Base-by-base conservation (phyloP, 2,329 filamentous ascomycete species). In the Penicillium sclerotiorum region DNA sequence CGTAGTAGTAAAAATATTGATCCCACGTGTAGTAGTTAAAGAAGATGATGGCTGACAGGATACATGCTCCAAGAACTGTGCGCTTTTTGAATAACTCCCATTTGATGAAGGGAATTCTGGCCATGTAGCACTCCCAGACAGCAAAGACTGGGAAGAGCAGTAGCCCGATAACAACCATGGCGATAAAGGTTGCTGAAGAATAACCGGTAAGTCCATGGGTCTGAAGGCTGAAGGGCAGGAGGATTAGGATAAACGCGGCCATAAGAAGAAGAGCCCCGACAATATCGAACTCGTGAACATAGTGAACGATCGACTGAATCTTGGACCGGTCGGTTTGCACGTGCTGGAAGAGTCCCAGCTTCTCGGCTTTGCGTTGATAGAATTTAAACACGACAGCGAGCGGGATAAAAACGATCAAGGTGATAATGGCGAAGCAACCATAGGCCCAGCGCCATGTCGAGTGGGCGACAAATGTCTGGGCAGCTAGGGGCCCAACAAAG, bases 401-500 rank as follows among this genome's bases (percentile, higher is more conserved):
- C 0, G 85, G 85, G 7, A 80, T 28, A 6, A 77, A 78, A 25
- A 82, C 73, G 42, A 77, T 63, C 0, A 83, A 82, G 4, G 80
- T 76, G 51, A 87, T 73, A 48, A 88, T 83, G 32, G 78, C 73
- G 60, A 86, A 87, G 20, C 74, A 71, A 25, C 82, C 84, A 59
- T 81, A 87, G 0, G 74, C 82, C 85, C 84, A 88, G 21, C 82
- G 77, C 78, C 80, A 87, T 17, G 76, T 78, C 9, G 77, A 72
- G 0, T 73, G 72, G 0, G 68, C 60, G 23, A 81, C 64, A 60
- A 71, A 71, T 50, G 84, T 80, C 1, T 73, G 65, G 7, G 78
- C 80, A 21, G 83, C 77, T 32, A 73, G 70, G 0, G 80, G 75
- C 5, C 80, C 77, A 28, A 80, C 73, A 64, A 80, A 80, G 0